A percentile compares a stretch with the other conserved stretches of the same genome.
Conservation (phyloP, 768 basidiomycete species). For the Dacryopinax primogenitus region DNA sequence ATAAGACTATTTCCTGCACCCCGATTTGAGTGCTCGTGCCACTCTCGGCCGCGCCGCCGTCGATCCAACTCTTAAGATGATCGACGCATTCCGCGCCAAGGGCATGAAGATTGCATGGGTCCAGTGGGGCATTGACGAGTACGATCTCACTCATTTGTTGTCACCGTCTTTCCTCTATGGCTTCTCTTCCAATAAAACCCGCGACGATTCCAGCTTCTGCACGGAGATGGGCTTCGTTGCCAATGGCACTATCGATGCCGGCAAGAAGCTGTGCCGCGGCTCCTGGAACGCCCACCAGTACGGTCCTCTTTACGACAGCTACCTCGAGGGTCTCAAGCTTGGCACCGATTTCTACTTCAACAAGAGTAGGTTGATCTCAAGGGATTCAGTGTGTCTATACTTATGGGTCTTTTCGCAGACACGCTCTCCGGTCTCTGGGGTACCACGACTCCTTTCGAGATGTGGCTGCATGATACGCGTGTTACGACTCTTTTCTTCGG, state of each 20-base stretch:
- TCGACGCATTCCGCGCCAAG: constrained; percentile 3
- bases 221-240: neutral
- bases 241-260: constrained; percentile 6
- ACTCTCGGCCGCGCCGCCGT: neutral
- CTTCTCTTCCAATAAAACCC: neutral
- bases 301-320: neutral
- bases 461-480: neutral
- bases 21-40: neutral
- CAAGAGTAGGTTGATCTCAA: neutral
- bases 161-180: constrained; percentile 1
- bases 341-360: constrained; percentile 5
- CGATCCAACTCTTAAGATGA: neutral
- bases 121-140: constrained; percentile 4
- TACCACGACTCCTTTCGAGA: neutral
- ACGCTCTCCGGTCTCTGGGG: constrained; percentile 6
- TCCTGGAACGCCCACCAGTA: neutral
- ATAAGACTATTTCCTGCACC: constrained; percentile 28
- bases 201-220: neutral
- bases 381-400: neutral
- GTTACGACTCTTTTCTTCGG: constrained; percentile 5
- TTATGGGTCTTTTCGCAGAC: neutral
- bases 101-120: constrained; percentile 3
- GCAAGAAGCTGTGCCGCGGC: neutral
- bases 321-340: neutral
- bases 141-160: neutral